phyloP scores from a whole-genome alignment of 2,329 filamentous ascomycete genomes.

The Arthrobotrys pseudoclavata region DNA sequence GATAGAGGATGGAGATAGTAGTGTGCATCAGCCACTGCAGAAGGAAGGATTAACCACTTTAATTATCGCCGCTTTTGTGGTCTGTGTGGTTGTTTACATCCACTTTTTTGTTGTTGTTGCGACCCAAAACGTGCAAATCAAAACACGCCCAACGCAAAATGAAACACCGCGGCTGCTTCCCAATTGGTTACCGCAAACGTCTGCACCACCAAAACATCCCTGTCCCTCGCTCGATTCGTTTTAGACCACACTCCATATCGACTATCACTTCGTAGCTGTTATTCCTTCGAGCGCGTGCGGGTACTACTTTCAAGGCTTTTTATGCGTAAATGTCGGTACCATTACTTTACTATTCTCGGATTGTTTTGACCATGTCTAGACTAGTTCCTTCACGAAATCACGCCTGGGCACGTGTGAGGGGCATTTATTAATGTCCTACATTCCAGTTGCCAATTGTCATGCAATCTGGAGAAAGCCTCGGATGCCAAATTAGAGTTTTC shows the following conservation, averaged over 20 bases:
- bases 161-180: conserved; percentile 13
- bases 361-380: conserved; percentile 4
- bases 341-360: background rate
- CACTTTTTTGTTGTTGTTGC: conserved; percentile 45
- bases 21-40: background rate
- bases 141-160: conserved; percentile 52
- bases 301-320: background rate
- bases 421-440: background rate
- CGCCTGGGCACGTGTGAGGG: conserved; percentile 25
- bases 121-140: conserved; percentile 58
- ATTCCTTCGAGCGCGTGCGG: conserved; percentile 4
- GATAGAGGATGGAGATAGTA: conserved; percentile 13
- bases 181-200: conserved; percentile 15
- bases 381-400: background rate
- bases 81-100: conserved; percentile 48
- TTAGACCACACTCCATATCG: background rate
- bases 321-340: background rate
- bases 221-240: conserved; percentile 7
- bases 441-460: background rate
- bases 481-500: no score
- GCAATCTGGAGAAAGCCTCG: no score
- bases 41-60: conserved; percentile 6
- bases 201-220: background rate
- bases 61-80: conserved; percentile 24
- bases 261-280: no score